These are phyloP conservation scores for Xylaria sp. DNA, from an alignment of 2,329 filamentous ascomycete genomes.

Conservation along the genomic window DNA sequence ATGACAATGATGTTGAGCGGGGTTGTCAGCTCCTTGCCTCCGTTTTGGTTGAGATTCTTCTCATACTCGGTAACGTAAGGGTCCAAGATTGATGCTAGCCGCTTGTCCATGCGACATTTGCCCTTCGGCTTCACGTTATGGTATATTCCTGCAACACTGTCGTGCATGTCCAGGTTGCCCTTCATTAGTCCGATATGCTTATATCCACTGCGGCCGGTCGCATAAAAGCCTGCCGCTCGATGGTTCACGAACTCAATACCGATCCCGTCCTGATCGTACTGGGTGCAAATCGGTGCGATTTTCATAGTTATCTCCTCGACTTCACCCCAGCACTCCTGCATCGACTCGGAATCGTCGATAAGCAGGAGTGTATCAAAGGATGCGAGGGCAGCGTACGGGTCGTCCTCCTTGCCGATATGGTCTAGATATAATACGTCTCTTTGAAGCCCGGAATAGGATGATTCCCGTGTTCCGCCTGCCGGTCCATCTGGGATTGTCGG, in stretches of 20 bases:
- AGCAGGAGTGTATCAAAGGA: conserved; percentile 76
- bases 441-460: neutral
- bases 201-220: conserved; percentile 30
- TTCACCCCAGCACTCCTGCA: conserved; percentile 69
- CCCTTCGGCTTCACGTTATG: conserved; percentile 33
- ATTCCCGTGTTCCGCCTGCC: neutral
- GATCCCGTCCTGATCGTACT: conserved; percentile 70
- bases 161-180: conserved; percentile 31
- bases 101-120: conserved; percentile 26
- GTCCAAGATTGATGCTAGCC: conserved; percentile 30
- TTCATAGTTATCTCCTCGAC: conserved; percentile 64
- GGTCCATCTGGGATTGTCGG: conserved; percentile 27
- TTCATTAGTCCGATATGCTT: conserved; percentile 32
- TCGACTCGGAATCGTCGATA: conserved; percentile 75
- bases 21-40: conserved; percentile 39
- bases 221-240: conserved; percentile 24
- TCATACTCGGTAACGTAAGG: conserved; percentile 29
- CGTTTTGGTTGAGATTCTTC: neutral
- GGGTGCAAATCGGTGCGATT: conserved; percentile 71
- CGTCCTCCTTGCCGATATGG: conserved; percentile 45
- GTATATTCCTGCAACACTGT: conserved; percentile 40
- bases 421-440: conserved; percentile 1
- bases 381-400: conserved; percentile 67
- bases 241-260: conserved; percentile 77
- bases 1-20: conserved; percentile 79